phyloP scores from a whole-genome alignment of 345 rosid species.

The Rhizophora apiculata region DNA sequence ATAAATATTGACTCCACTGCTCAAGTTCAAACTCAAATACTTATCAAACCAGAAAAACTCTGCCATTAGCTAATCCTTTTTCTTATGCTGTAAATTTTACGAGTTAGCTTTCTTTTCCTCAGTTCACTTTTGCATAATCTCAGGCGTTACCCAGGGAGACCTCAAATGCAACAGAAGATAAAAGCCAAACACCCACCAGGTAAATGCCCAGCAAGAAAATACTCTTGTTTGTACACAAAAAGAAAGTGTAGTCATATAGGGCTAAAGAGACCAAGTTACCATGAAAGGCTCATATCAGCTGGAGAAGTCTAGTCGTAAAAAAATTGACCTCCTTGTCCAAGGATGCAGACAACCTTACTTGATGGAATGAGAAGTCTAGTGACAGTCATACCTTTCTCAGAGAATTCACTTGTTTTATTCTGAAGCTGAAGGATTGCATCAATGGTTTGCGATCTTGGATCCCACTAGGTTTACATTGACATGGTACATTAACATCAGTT shows the following conservation, averaged over 20 bases:
- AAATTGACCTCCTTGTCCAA: conserved; percentile 60
- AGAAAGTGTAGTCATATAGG: neutral
- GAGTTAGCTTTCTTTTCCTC: too few species aligned
- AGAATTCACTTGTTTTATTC: conserved; percentile 41
- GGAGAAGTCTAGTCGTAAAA: conserved; percentile 38
- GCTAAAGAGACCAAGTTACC: conserved; percentile 27
- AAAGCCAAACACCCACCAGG: neutral
- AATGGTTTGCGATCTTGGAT: conserved; percentile 50
- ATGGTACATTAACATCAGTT: conserved; percentile 30
- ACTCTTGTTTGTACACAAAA: neutral
- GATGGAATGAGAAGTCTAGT: conserved; percentile 59
- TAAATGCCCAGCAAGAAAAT: neutral
- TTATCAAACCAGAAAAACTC: too few species aligned
- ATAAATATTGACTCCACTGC: too few species aligned
- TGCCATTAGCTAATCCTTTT: too few species aligned
- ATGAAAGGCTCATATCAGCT: conserved; percentile 36
- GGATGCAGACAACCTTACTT: conserved; percentile 52
- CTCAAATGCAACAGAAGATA: too few species aligned
- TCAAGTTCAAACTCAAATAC: too few species aligned
- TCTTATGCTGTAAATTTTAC: too few species aligned
- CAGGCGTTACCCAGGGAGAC: too few species aligned
- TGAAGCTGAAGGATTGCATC: conserved; percentile 59
- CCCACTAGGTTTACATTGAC: conserved; percentile 38
- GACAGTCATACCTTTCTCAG: conserved; percentile 39
- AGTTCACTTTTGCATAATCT: too few species aligned